These are phyloP conservation scores for Aspergillus sp. DNA, from an alignment of 2,329 filamentous ascomycete species.

Conservation along the genomic window DNA sequence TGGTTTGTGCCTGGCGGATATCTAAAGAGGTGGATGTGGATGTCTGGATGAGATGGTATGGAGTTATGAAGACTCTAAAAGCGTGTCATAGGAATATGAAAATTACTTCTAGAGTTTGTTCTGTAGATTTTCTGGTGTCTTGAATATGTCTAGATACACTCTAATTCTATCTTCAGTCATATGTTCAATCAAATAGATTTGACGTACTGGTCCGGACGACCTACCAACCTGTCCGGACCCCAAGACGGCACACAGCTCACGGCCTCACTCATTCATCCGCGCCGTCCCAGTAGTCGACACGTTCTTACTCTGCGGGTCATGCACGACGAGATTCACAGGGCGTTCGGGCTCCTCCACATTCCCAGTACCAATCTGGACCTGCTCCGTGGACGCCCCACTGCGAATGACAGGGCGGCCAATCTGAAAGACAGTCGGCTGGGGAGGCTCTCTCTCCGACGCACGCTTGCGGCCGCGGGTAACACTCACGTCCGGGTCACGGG, in stretches of 20 bases:
- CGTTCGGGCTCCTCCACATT: constrained; percentile 29
- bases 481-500: constrained; percentile 12
- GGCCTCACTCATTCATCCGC: background rate
- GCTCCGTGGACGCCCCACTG: constrained; percentile 13
- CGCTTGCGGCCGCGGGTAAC: constrained; percentile 27
- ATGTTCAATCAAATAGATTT: too few relatives aligned
- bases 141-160: too few relatives aligned
- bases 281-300: background rate
- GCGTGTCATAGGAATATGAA: too few relatives aligned
- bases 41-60: too few relatives aligned
- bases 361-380: constrained; percentile 20
- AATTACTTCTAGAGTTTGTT: too few relatives aligned
- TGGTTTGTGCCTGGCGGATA: too few relatives aligned
- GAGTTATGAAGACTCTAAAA: too few relatives aligned
- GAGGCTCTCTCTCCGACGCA: constrained; percentile 12
- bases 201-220: background rate
- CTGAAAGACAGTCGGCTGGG: constrained; percentile 23
- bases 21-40: too few relatives aligned
- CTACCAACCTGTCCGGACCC: background rate
- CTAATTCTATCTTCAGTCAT: too few relatives aligned
- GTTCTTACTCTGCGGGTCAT: background rate
- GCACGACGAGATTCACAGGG: constrained; percentile 29
- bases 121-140: too few relatives aligned
- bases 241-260: background rate
- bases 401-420: constrained; percentile 26